Conservation (phyloP, 2,329 filamentous ascomycete species). For the Colletotrichum musicola region DNA sequence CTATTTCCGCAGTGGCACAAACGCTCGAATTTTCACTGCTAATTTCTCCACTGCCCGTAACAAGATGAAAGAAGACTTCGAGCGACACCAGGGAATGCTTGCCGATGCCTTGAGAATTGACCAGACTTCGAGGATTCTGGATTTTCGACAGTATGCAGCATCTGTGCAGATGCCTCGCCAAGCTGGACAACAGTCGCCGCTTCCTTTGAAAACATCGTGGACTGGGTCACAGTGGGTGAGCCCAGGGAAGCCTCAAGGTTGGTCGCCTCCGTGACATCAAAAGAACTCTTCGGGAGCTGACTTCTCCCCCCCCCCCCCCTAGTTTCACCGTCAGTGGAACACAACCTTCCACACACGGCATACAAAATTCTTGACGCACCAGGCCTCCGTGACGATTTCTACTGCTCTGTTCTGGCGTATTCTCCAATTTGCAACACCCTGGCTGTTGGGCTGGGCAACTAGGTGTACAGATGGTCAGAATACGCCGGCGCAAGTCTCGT, state of each 20-base stretch:
- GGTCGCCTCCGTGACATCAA: neutral
- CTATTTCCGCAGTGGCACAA: constrained; percentile 77
- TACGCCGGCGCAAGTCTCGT: constrained; percentile 72
- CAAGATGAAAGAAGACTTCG: constrained; percentile 69
- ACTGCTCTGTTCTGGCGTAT: constrained; percentile 92
- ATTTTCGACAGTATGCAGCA: constrained; percentile 56
- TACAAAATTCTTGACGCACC: constrained; percentile 92
- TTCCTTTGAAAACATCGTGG: constrained; percentile 53
- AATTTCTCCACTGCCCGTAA: constrained; percentile 58
- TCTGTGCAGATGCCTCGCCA: constrained; percentile 3
- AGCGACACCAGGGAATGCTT: constrained; percentile 79
- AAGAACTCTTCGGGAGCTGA: neutral
- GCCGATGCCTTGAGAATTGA: constrained; percentile 87
- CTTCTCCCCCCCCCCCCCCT: neutral
- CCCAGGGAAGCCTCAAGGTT: constrained; percentile 5
- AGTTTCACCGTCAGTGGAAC: constrained; percentile 1
- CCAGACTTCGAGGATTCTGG: constrained; percentile 74
- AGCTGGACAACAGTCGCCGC: constrained; percentile 32
- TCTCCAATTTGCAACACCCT: constrained; percentile 80
- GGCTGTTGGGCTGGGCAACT: constrained; percentile 83
- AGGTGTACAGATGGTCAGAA: constrained; percentile 93
- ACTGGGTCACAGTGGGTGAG: constrained; percentile 56
- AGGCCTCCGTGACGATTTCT: constrained; percentile 92
- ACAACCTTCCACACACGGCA: constrained; percentile 73
- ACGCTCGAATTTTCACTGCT: constrained; percentile 74